Conservation (phyloP, 108 stramenopile genomes). For the Tribonema minus region DNA sequence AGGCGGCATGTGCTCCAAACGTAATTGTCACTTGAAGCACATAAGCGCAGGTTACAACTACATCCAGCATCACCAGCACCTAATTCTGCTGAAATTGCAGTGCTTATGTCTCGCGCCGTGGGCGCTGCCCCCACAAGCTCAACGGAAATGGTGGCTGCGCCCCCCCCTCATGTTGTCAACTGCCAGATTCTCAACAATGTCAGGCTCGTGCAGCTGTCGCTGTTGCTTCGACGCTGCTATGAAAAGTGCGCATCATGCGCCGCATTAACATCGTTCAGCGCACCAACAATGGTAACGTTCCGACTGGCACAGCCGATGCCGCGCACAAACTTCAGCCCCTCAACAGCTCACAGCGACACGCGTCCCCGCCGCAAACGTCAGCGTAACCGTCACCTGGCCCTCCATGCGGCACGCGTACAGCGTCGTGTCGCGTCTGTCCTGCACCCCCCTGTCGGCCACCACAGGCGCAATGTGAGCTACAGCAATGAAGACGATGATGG, state of each 20-base stretch:
- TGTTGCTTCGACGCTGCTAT: constrained; percentile 1
- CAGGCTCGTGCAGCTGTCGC: constrained; percentile 8
- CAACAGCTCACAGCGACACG: constrained; percentile 5
- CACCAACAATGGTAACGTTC: neutral
- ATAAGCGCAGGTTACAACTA: too few species aligned
- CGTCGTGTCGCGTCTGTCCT: neutral
- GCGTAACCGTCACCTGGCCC: neutral
- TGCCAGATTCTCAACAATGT: neutral
- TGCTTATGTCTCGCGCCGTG: too few species aligned
- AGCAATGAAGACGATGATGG: neutral
- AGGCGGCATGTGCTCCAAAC: too few species aligned
- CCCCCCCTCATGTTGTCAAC: constrained; percentile 19
- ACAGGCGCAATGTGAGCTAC: neutral
- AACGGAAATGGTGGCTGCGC: constrained; percentile 1
- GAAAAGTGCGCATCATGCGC: constrained; percentile 21
- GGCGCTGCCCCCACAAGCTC: too few species aligned
- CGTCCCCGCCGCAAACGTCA: neutral
- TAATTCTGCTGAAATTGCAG: too few species aligned
- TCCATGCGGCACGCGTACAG: neutral
- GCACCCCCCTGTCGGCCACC: neutral
- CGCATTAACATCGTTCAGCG: constrained; percentile 16
- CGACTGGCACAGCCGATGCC: constrained; percentile 15
- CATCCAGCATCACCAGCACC: too few species aligned
- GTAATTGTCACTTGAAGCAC: too few species aligned
- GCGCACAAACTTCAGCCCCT: constrained; percentile 14